Percentiles rank a stretch among this genome's conserved stretches.
Evolutionary conservation across 345 rosid species (phyloP).

Genomic region (Ailanthus altissimus): DNA sequence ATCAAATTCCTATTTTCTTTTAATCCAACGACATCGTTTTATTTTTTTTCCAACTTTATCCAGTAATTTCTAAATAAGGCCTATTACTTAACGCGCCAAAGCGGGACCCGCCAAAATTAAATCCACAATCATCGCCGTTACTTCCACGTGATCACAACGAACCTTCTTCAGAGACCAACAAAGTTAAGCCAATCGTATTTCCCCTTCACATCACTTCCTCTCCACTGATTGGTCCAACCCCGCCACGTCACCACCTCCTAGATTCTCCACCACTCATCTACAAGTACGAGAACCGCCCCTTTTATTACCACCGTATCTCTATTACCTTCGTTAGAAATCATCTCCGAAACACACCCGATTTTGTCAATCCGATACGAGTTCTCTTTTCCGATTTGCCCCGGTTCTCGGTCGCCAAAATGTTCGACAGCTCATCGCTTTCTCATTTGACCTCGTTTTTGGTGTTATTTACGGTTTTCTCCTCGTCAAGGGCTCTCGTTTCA

Average conservation of each 20-base stretch:
- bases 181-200: slow-evolving; percentile 22
- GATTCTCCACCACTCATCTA: slow-evolving; percentile 22
- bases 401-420: slow-evolving; percentile 26
- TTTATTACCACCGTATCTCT: not conserved
- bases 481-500: slow-evolving; percentile 41
- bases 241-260: slow-evolving; percentile 54
- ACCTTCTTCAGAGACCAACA: not conserved
- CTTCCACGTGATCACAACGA: not conserved
- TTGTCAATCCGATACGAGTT: not conserved
- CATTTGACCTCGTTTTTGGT: slow-evolving; percentile 35
- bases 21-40: not conserved
- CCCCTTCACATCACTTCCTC: slow-evolving; percentile 40
- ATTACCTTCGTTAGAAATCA: not conserved
- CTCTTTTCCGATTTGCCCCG: not conserved
- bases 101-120: not conserved
- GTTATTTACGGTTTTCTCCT: slow-evolving; percentile 36
- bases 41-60: not conserved
- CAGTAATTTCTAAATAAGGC: not conserved
- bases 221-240: slow-evolving; percentile 35
- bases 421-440: slow-evolving; percentile 18
- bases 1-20: not conserved
- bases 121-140: not conserved
- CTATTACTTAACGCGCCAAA: not conserved
- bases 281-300: slow-evolving; percentile 23
- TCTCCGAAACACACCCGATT: not conserved